These are phyloP conservation scores for Fusarium tuaranense DNA, from an alignment of 2,329 filamentous ascomycete genomes.

Conservation along the genomic window DNA sequence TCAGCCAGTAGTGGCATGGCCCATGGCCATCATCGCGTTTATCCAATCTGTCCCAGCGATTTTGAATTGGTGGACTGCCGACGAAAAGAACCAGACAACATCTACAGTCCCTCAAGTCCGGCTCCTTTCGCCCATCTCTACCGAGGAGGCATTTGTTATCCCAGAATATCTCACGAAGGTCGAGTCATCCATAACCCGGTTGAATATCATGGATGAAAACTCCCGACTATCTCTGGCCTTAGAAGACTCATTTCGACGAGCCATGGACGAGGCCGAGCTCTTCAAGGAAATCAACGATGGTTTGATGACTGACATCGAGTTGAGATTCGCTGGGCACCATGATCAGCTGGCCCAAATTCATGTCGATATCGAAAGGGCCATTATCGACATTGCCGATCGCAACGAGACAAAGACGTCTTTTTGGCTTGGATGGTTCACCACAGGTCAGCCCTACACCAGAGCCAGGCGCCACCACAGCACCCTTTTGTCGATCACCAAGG, in stretches of 20 bases:
- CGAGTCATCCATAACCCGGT: not conserved
- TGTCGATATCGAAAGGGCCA: not conserved
- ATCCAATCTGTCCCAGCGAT: not conserved
- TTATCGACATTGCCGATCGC: not conserved
- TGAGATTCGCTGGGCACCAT: not conserved
- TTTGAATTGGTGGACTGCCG: not conserved
- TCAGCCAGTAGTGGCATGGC: not conserved
- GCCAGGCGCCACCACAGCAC: not conserved
- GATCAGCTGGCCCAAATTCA: not conserved
- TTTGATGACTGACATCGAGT: not conserved
- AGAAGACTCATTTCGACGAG: not conserved
- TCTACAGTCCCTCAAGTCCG: not conserved
- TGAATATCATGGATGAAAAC: not conserved
- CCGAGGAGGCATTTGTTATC: not conserved
- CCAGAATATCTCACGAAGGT: not conserved
- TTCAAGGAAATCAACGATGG: not conserved
- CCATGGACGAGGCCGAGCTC: not conserved
- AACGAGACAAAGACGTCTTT: not conserved
- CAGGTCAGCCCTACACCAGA: not conserved
- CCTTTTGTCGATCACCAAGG: not conserved
- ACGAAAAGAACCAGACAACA: not conserved
- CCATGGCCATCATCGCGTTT: not conserved
- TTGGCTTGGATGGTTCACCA: not conserved
- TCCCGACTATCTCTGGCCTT: not conserved
- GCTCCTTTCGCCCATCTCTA: not conserved